phyloP scores from a whole-genome alignment of 2,329 filamentous ascomycete genomes.

The Pyrenophora tritici-repentis region DNA sequence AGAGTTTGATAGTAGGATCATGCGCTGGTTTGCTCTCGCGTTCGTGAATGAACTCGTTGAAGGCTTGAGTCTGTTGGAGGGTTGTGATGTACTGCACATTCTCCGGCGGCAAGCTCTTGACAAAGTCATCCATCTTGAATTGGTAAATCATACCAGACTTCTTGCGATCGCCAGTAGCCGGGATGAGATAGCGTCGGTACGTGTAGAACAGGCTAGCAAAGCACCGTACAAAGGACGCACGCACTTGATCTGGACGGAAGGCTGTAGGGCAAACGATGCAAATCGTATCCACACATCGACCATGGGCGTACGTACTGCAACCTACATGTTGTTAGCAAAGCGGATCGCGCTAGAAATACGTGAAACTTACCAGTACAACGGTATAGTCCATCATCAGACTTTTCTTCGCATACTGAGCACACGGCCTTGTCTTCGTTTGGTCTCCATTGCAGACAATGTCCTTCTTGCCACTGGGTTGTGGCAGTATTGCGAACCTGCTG shows the following conservation, averaged over 20 bases:
- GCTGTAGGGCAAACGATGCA: slow-evolving; percentile 69
- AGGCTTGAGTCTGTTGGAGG: slow-evolving; percentile 69
- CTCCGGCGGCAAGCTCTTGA: slow-evolving; percentile 67
- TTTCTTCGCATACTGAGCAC: slow-evolving; percentile 79
- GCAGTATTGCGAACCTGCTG: slow-evolving; percentile 80
- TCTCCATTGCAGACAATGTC: slow-evolving; percentile 76
- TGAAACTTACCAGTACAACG: slow-evolving; percentile 62
- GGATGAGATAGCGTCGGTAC: slow-evolving; percentile 66
- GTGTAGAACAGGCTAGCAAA: slow-evolving; percentile 72
- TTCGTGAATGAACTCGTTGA: slow-evolving; percentile 85
- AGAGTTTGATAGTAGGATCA: slow-evolving; percentile 72
- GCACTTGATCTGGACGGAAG: slow-evolving; percentile 69
- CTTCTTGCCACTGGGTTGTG: slow-evolving; percentile 81
- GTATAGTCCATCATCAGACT: slow-evolving; percentile 74
- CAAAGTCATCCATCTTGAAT: slow-evolving; percentile 70
- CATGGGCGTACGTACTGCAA: slow-evolving; percentile 62
- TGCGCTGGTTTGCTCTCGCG: slow-evolving; percentile 69
- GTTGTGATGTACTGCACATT: slow-evolving; percentile 67
- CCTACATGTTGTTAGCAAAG: slow-evolving; percentile 47
- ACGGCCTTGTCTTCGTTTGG: slow-evolving; percentile 62
- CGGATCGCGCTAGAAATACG: slow-evolving; percentile 4
- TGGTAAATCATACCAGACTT: slow-evolving; percentile 66
- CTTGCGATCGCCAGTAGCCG: slow-evolving; percentile 64
- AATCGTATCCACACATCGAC: slow-evolving; percentile 63
- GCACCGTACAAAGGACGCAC: slow-evolving; percentile 70